Conservation (phyloP, 1,284 basidiomycete genomes). For the Golubevia pallescens region DNA sequence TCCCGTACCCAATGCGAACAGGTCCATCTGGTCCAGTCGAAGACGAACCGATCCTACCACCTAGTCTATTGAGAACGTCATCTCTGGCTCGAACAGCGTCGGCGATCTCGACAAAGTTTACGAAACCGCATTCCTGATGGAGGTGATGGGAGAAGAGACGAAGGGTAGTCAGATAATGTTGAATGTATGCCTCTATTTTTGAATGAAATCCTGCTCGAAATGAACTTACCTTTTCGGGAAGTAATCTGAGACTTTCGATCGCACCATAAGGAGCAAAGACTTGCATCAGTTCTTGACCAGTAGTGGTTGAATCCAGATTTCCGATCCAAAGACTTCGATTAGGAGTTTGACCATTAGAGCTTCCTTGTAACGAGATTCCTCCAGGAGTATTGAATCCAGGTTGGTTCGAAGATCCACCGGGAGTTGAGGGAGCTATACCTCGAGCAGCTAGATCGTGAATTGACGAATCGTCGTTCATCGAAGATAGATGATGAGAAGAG, state of each 20-base stretch:
- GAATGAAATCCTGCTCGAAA: neutral
- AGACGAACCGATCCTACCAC: constrained; percentile 23
- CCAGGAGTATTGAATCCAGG: neutral
- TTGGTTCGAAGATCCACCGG: neutral
- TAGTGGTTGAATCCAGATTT: constrained; percentile 27
- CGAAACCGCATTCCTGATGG: constrained; percentile 42
- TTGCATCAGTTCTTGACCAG: constrained; percentile 45
- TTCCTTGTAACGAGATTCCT: neutral
- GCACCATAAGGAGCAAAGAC: constrained; percentile 48
- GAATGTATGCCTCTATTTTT: neutral
- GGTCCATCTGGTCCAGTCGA: constrained; percentile 26
- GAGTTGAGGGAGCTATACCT: neutral
- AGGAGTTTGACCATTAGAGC: constrained; percentile 18
- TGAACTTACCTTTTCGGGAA: constrained; percentile 39
- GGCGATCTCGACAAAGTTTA: constrained; percentile 44
- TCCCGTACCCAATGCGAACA: constrained; percentile 46
- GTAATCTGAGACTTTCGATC: constrained; percentile 46
- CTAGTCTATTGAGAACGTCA: constrained; percentile 36
- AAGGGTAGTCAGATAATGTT: constrained; percentile 3
- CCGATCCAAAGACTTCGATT: constrained; percentile 47
- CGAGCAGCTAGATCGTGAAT: neutral
- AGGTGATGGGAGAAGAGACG: neutral
- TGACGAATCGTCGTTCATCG: neutral
- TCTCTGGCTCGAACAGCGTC: constrained; percentile 46
- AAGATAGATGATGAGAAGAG: neutral